These are phyloP conservation scores for Fusarium xyrophilum DNA, from an alignment of 2,329 filamentous ascomycete genomes.

Conservation along the genomic window DNA sequence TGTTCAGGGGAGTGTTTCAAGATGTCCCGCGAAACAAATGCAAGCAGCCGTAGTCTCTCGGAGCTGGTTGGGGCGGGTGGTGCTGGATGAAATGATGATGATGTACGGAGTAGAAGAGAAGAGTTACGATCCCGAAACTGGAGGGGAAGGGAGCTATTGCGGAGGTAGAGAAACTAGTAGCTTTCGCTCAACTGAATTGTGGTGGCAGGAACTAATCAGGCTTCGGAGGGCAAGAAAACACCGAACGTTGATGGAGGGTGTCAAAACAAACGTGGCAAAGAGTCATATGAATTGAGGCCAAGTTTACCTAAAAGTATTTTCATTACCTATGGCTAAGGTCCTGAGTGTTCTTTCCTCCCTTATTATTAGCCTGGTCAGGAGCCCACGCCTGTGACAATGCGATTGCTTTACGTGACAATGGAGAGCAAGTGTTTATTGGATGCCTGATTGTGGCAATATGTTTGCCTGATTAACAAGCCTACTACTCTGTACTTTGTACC, in stretches of 20 bases:
- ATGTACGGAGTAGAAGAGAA: constrained; percentile 37
- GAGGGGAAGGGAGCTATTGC: constrained; percentile 26
- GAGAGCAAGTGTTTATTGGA: background rate
- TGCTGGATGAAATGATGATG: constrained; percentile 31
- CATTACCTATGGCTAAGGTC: too few species aligned
- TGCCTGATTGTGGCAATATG: constrained; percentile 21
- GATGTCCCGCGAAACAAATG: background rate
- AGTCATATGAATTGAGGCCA: too few species aligned
- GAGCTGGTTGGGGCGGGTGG: background rate
- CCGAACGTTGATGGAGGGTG: too few species aligned
- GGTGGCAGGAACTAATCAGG: constrained; percentile 21
- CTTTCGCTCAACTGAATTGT: constrained; percentile 20
- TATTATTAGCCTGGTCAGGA: background rate
- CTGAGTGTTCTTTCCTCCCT: too few species aligned
- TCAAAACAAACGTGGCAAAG: too few species aligned
- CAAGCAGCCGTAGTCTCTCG: background rate
- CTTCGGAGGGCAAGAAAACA: too few species aligned
- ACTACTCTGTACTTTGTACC: background rate
- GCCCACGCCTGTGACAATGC: constrained; percentile 13
- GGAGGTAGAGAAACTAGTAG: constrained; percentile 36
- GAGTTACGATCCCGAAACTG: constrained; percentile 7
- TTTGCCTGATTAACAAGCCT: constrained; percentile 22
- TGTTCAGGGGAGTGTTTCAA: background rate
- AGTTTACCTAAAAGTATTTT: too few species aligned
- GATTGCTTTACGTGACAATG: constrained; percentile 3